These are phyloP conservation scores for Acanthamoeba rhysodes DNA, from an alignment of 208 protist species.

Conservation along the genomic window DNA sequence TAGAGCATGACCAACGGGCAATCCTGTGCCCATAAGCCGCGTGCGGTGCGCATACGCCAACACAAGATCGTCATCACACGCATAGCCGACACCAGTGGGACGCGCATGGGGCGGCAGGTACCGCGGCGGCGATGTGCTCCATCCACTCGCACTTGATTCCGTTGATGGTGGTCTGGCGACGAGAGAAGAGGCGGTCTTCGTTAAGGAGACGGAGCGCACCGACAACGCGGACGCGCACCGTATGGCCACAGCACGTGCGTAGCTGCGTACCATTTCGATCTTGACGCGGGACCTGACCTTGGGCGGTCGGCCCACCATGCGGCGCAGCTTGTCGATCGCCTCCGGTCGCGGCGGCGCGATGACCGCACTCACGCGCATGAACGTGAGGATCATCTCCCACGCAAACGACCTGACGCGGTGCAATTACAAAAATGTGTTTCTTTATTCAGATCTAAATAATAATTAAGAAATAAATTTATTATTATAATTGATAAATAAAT, in stretches of 20 bases:
- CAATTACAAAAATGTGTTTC: background rate
- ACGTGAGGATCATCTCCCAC: constrained; percentile 24
- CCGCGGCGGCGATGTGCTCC: constrained; percentile 30
- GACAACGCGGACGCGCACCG: background rate
- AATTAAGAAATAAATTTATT: too few relatives aligned
- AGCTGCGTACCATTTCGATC: constrained; percentile 6
- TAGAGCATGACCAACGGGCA: constrained; percentile 5
- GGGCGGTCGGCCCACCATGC: constrained; percentile 29
- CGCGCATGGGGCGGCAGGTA: background rate
- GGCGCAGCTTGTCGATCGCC: constrained; percentile 51
- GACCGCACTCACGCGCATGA: constrained; percentile 12
- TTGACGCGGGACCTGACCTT: constrained; percentile 46
- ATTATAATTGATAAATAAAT: background rate
- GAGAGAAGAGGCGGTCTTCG: background rate
- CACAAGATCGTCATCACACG: background rate
- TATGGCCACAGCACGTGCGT: background rate
- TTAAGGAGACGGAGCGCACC: too few relatives aligned
- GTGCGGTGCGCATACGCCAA: background rate
- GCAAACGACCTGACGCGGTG: too few relatives aligned
- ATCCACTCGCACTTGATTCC: constrained; percentile 28
- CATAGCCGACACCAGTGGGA: too few relatives aligned
- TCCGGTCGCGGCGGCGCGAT: constrained; percentile 1
- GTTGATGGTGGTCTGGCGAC: background rate
- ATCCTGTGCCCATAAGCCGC: background rate
- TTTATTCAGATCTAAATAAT: background rate